A percentile compares a stretch with the other conserved stretches of the same genome.
These are phyloP conservation scores for Penicillium frequentans DNA, from an alignment of 2,329 filamentous ascomycete species.

Conservation along the genomic window DNA sequence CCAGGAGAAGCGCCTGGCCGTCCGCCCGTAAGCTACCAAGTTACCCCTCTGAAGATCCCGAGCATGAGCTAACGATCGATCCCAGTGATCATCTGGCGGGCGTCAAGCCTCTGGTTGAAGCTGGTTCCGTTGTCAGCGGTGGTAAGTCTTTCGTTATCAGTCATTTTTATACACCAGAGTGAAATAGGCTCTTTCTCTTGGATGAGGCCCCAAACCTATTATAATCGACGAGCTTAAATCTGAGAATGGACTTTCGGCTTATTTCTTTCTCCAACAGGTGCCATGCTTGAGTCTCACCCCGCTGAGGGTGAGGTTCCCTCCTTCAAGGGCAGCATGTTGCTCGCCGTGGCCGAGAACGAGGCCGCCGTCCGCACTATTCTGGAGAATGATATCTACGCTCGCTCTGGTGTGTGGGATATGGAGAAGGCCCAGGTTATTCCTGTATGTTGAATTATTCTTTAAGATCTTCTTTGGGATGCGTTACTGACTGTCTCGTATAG, in stretches of 20 bases:
- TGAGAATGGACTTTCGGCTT: not conserved
- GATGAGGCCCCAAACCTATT: not conserved
- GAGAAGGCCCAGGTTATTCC: slow-evolving; percentile 56
- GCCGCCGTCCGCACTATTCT: slow-evolving; percentile 69
- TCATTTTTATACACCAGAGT: not conserved
- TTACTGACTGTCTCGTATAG: slow-evolving; percentile 18
- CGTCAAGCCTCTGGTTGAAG: slow-evolving; percentile 53
- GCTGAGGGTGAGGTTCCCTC: slow-evolving; percentile 61
- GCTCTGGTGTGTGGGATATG: slow-evolving; percentile 76
- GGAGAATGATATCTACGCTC: slow-evolving; percentile 71
- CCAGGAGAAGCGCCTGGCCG: slow-evolving; percentile 61
- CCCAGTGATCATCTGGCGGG: slow-evolving; percentile 57
- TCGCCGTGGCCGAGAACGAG: slow-evolving; percentile 64
- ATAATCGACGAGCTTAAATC: not conserved
- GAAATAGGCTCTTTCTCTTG: not conserved
- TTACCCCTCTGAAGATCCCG: slow-evolving; percentile 2
- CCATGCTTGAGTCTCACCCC: slow-evolving; percentile 66
- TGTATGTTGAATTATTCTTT: slow-evolving; percentile 25
- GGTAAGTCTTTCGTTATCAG: slow-evolving; percentile 47
- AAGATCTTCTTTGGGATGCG: not conserved
- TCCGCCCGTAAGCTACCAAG: slow-evolving; percentile 28
- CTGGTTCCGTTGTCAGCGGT: slow-evolving; percentile 64
- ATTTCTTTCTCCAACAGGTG: slow-evolving; percentile 49
- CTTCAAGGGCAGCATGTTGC: slow-evolving; percentile 72
- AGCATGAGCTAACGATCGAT: not conserved